Conservation (phyloP, 73 alveolate species). For the Paramecium bursaria region DNA sequence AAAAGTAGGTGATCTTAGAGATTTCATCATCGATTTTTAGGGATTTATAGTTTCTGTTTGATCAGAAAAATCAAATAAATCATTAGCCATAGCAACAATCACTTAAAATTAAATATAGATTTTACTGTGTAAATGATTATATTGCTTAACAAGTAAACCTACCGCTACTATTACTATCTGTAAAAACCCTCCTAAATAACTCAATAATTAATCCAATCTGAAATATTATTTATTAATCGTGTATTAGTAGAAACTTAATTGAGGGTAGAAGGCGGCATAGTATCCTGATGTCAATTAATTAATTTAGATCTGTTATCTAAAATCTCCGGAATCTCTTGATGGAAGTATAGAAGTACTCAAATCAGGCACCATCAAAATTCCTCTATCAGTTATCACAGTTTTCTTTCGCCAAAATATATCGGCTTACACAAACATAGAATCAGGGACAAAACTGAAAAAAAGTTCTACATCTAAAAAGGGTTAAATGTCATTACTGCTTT, state of each 20-base stretch:
- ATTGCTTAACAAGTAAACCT: background rate
- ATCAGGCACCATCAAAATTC: conserved; percentile 31
- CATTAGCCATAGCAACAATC: conserved; percentile 38
- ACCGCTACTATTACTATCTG: conserved; percentile 18
- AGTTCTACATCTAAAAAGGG: conserved; percentile 45
- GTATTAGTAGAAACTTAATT: conserved; percentile 21
- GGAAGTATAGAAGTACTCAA: background rate
- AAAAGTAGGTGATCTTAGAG: too few relatives aligned
- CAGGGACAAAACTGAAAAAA: conserved; percentile 41
- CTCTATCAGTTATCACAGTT: conserved; percentile 22
- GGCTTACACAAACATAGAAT: conserved; percentile 31
- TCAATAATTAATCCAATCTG: conserved; percentile 44
- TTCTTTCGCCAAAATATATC: conserved; percentile 13
- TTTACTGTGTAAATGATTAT: conserved; percentile 25
- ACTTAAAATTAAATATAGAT: too few relatives aligned
- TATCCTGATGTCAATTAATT: conserved; percentile 2
- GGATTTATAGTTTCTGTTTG: too few relatives aligned
- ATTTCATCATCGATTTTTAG: too few relatives aligned
- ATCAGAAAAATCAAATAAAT: conserved; percentile 21
- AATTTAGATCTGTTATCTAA: conserved; percentile 25
- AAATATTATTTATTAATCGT: background rate
- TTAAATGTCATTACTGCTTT: background rate
- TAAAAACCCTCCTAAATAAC: conserved; percentile 55
- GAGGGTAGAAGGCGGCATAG: conserved; percentile 35
- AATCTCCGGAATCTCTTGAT: conserved; percentile 47